These are phyloP conservation scores for thale cress (Arabidopsis thaliana) DNA, from an alignment of 345 rosid genomes.

Conservation along the genomic window DNA sequence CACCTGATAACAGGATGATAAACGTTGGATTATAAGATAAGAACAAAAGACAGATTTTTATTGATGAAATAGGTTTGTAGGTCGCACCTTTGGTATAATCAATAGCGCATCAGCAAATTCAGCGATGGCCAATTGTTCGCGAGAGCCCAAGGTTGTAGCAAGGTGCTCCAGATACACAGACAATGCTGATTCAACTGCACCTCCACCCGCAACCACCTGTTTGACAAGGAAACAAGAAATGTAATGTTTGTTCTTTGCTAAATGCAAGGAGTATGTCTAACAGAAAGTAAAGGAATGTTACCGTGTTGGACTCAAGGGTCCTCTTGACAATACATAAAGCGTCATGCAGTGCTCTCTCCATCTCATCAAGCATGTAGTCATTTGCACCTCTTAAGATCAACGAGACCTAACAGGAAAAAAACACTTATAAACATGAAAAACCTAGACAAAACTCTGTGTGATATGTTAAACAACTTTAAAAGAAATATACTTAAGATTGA, in stretches of 20 bases:
- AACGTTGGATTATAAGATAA: background rate
- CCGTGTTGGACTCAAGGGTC: slow-evolving; percentile 93
- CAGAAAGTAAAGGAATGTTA: slow-evolving; percentile 43
- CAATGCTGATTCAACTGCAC: slow-evolving; percentile 93
- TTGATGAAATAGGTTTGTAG: slow-evolving; percentile 6
- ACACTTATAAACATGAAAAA: background rate
- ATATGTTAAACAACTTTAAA: background rate
- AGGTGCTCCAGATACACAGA: slow-evolving; percentile 92
- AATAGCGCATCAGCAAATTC: slow-evolving; percentile 93
- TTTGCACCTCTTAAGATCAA: slow-evolving; percentile 95
- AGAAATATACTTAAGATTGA: background rate
- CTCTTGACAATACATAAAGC: slow-evolving; percentile 87
- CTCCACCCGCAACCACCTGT: slow-evolving; percentile 99
- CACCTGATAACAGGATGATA: slow-evolving; percentile 53
- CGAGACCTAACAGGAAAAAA: slow-evolving; percentile 66
- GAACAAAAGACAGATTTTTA: background rate
- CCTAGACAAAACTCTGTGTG: slow-evolving; percentile 12
- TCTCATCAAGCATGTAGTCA: slow-evolving; percentile 98
- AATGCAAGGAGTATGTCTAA: background rate
- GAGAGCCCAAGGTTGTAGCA: slow-evolving; percentile 90
- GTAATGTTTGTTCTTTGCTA: background rate
- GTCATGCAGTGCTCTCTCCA: slow-evolving; percentile 96
- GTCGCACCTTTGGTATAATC: slow-evolving; percentile 82
- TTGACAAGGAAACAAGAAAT: slow-evolving; percentile 15
- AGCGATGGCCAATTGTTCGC: slow-evolving; percentile 94